A percentile compares a stretch with the other conserved stretches of the same genome.
Evolutionary conservation across 345 rosid genomes (phyloP).

Genomic region (Eucalyptus tenuipes): DNA sequence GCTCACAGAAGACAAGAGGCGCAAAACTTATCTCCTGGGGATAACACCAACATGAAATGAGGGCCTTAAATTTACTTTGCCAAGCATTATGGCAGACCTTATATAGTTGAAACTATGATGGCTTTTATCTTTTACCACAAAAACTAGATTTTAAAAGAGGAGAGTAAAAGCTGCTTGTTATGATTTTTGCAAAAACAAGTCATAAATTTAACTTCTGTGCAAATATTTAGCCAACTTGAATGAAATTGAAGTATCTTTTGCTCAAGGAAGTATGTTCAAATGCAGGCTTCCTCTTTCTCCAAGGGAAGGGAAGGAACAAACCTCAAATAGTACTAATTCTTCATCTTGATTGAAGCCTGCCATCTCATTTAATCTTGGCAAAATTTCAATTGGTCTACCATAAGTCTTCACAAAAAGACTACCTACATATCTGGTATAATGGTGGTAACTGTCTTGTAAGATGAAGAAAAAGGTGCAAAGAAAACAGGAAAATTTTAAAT

Average conservation of each 20-base stretch:
- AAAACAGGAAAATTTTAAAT: not conserved
- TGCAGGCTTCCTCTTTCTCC: not conserved
- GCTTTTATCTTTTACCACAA: not conserved
- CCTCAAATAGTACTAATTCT: conserved; percentile 54
- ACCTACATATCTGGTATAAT: conserved; percentile 27
- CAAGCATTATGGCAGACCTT: conserved; percentile 2
- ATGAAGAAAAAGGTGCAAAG: not conserved
- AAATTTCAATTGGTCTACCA: conserved; percentile 21
- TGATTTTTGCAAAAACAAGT: not conserved
- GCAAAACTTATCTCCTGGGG: conserved; percentile 29
- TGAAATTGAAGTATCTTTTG: not conserved
- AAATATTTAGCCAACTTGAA: not conserved
- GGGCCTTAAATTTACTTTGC: not conserved
- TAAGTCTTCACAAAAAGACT: conserved; percentile 28
- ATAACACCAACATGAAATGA: not conserved
- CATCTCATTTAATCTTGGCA: conserved; percentile 27
- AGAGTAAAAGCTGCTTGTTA: not conserved
- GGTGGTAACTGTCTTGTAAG: conserved; percentile 1
- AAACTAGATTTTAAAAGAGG: not conserved
- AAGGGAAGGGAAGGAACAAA: conserved; percentile 3
- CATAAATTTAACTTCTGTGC: not conserved
- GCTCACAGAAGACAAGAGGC: conserved; percentile 55
- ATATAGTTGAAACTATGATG: not conserved
- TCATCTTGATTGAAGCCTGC: conserved; percentile 32
- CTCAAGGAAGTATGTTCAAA: not conserved